A percentile compares a stretch with the other conserved stretches of the same genome.
These are phyloP conservation scores for Apiospora arundinis DNA, from an alignment of 2,329 filamentous ascomycete species.

Conservation along the genomic window DNA sequence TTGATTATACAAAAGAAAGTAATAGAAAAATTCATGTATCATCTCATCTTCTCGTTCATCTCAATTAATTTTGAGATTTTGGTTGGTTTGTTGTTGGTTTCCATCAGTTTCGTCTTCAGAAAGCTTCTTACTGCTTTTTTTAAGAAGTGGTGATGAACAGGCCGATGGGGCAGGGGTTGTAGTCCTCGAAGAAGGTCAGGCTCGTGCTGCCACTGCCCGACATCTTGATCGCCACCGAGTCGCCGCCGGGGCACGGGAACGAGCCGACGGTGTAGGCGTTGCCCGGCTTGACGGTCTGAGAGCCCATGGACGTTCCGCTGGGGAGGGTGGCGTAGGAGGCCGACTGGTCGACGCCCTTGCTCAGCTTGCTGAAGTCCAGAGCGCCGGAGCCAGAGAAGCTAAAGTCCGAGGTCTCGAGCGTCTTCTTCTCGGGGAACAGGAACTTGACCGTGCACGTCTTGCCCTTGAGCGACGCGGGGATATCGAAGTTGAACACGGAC, in stretches of 20 bases:
- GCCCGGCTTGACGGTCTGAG: conserved; percentile 55
- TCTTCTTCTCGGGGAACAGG: conserved; percentile 62
- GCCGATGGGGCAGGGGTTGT: conserved; percentile 55
- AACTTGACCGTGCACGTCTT: conserved; percentile 69
- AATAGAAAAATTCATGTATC: not conserved
- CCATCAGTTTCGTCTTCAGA: not conserved
- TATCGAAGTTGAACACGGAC: conserved; percentile 74
- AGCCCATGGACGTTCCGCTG: conserved; percentile 47
- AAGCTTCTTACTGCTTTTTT: not conserved
- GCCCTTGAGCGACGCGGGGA: conserved; percentile 58
- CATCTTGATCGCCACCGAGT: conserved; percentile 57
- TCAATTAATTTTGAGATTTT: not conserved
- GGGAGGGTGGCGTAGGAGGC: conserved; percentile 64
- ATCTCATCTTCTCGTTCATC: not conserved
- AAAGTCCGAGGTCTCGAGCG: conserved; percentile 66
- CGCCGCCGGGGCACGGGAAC: conserved; percentile 60
- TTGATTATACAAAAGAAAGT: not conserved
- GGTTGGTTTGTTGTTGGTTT: not conserved
- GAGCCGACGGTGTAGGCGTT: conserved; percentile 59
- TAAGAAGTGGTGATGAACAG: conserved; percentile 46
- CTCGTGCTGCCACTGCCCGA: conserved; percentile 51
- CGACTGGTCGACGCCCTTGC: conserved; percentile 47
- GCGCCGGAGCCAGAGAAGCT: conserved; percentile 54
- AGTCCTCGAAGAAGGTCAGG: conserved; percentile 70
- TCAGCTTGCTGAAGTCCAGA: conserved; percentile 59